phyloP scores from a whole-genome alignment of 106 monocot species.

The Xerophyta viscosa region DNA sequence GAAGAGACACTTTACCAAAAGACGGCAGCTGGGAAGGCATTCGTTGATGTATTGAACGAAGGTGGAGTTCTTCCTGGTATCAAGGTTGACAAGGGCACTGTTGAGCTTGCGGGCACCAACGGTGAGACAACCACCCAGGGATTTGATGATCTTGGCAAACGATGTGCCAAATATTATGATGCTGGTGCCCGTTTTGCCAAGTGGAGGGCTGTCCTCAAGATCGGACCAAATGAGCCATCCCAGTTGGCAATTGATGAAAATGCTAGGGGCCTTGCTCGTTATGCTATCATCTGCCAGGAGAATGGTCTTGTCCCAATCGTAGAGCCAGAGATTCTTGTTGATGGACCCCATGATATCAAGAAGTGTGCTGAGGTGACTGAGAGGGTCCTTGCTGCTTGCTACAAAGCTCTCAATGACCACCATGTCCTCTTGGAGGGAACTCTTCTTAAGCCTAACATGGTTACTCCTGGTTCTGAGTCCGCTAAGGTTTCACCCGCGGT shows the following conservation, averaged over 20 bases:
- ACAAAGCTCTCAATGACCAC: constrained; percentile 11
- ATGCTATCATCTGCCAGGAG: constrained; percentile 14
- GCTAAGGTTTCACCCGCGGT: constrained; percentile 10
- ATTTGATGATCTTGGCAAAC: constrained; percentile 11
- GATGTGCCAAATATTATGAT: constrained; percentile 11
- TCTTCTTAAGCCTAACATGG: constrained; percentile 9
- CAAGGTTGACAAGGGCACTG: constrained; percentile 11
- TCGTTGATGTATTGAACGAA: constrained; percentile 6
- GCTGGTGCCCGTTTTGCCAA: constrained; percentile 15
- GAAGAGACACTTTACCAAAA: constrained; percentile 36
- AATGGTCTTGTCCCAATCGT: constrained; percentile 13
- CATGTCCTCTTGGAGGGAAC: constrained; percentile 12
- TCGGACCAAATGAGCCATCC: constrained; percentile 2
- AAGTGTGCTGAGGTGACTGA: constrained; percentile 5
- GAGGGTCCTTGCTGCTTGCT: constrained; percentile 11
- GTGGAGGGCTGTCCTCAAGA: constrained; percentile 13
- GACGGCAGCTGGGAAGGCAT: constrained; percentile 8
- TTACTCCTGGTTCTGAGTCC: constrained; percentile 6
- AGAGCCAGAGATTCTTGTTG: constrained; percentile 10
- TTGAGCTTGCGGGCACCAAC: constrained; percentile 15
- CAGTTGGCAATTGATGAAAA: constrained; percentile 3
- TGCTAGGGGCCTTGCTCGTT: constrained; percentile 6
- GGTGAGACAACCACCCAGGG: constrained; percentile 16
- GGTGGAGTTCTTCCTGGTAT: constrained; percentile 10
- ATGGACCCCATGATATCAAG: constrained; percentile 11